phyloP scores from a whole-genome alignment of 768 basidiomycete genomes.

The Suillus clintonianus region DNA sequence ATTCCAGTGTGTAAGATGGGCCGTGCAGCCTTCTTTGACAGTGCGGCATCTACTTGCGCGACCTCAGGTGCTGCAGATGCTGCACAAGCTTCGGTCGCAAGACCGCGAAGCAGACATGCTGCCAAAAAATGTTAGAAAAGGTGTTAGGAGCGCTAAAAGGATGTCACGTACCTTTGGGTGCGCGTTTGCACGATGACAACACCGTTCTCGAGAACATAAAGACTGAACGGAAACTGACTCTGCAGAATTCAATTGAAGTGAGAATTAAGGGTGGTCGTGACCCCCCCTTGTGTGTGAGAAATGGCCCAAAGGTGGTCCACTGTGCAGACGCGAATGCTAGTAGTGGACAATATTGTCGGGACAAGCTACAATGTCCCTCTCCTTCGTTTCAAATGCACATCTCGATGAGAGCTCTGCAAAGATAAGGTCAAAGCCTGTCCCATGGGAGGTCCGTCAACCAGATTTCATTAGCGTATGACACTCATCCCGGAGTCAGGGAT shows the following conservation, averaged over 20 bases:
- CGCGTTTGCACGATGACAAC: constrained; percentile 32
- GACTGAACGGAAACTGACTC: background rate
- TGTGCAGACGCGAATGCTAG: background rate
- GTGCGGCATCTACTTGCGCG: constrained; percentile 12
- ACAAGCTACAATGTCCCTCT: constrained; percentile 58
- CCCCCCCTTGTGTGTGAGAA: constrained; percentile 4
- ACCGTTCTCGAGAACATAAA: constrained; percentile 37
- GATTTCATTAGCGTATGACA: background rate
- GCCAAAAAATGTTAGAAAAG: background rate
- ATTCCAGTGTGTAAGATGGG: constrained; percentile 60
- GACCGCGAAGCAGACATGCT: constrained; percentile 34
- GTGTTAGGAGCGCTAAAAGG: no score
- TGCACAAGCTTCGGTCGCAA: constrained; percentile 44
- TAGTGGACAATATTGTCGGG: background rate
- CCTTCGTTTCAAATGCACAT: constrained; percentile 78
- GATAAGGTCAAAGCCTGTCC: constrained; percentile 87
- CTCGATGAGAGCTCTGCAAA: constrained; percentile 87
- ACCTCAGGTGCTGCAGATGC: constrained; percentile 3
- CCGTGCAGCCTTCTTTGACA: constrained; percentile 31
- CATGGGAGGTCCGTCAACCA: constrained; percentile 80
- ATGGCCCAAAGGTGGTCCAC: background rate
- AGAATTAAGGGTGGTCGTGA: constrained; percentile 2
- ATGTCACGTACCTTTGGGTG: constrained; percentile 26
- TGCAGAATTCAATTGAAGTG: background rate
- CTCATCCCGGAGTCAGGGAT: constrained; percentile 59